Evolutionary conservation across 1,284 basidiomycete genomes (phyloP).

Genomic region (Neonothopanus nambi): DNA sequence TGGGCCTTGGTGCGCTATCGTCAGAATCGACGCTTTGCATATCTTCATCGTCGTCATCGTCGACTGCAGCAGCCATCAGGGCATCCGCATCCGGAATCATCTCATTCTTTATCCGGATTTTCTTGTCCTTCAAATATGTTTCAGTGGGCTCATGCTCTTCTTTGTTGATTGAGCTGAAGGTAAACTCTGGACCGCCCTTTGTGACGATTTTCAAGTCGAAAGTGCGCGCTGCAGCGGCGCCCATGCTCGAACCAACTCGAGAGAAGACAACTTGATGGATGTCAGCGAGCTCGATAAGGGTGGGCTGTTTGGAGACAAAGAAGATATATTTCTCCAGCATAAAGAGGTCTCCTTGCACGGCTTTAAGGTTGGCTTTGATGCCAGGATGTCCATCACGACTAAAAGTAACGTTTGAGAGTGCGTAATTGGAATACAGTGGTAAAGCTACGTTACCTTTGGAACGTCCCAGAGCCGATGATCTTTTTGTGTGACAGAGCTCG

Average conservation of each 20-base stretch:
- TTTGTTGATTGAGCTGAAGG: slow-evolving; percentile 93
- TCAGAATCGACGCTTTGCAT: slow-evolving; percentile 82
- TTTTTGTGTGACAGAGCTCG: slow-evolving; percentile 90
- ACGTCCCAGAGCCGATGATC: slow-evolving; percentile 83
- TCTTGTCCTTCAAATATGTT: slow-evolving; percentile 86
- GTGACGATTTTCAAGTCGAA: slow-evolving; percentile 94
- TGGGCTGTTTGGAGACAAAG: slow-evolving; percentile 97
- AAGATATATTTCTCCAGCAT: slow-evolving; percentile 97
- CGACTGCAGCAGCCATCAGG: slow-evolving; percentile 65
- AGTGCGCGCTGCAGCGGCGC: slow-evolving; percentile 82
- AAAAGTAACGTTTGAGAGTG: not conserved
- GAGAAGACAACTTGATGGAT: slow-evolving; percentile 94
- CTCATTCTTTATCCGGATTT: slow-evolving; percentile 94
- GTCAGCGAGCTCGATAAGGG: slow-evolving; percentile 89
- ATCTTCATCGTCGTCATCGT: slow-evolving; percentile 72
- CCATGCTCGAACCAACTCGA: slow-evolving; percentile 89
- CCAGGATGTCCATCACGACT: slow-evolving; percentile 78
- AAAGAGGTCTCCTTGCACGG: slow-evolving; percentile 95
- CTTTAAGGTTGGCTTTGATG: slow-evolving; percentile 97
- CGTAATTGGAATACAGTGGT: slow-evolving; percentile 6
- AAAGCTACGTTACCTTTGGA: slow-evolving; percentile 68
- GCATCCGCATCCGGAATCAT: slow-evolving; percentile 87
- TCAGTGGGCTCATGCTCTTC: slow-evolving; percentile 93
- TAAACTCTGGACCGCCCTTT: slow-evolving; percentile 80
- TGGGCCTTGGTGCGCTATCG: slow-evolving; percentile 54